Percentiles rank a stretch among this genome's conserved stretches.
Evolutionary conservation across 192 early-diverging fungal genomes (phyloP).

Genomic region (Backusella tuberculispora): DNA sequence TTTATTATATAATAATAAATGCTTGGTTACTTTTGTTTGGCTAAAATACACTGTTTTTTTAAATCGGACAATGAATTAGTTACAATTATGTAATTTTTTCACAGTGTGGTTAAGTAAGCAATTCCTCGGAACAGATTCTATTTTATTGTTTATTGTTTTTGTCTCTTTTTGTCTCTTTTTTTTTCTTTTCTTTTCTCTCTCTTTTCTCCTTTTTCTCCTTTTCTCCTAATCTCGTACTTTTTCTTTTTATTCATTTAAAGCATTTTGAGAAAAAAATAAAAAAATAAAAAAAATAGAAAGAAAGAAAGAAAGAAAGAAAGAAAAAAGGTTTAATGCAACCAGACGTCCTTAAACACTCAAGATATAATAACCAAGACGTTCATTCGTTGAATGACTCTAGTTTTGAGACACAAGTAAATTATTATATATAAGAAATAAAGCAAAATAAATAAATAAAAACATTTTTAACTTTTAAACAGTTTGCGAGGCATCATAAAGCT

Average conservation of each 20-base stretch:
- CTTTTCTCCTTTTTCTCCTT: neutral
- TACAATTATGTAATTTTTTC: conserved; percentile 1
- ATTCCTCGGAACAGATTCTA: conserved; percentile 15
- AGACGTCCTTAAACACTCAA: conserved; percentile 2
- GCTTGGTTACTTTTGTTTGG: no score
- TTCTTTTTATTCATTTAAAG: neutral
- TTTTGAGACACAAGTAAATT: conserved; percentile 15
- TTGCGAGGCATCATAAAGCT: conserved; percentile 18
- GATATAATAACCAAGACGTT: conserved; percentile 10
- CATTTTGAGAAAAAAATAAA: neutral
- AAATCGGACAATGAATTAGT: neutral
- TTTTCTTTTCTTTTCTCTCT: neutral
- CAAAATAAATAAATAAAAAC: conserved; percentile 9
- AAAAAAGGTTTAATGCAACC: neutral
- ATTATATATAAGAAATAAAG: neutral
- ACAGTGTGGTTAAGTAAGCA: neutral
- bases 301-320: neutral
- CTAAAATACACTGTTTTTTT: neutral
- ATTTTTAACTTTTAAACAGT: conserved; percentile 10
- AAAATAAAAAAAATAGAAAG: neutral
- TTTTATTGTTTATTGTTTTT: conserved; percentile 8
- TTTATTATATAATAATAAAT: conserved; percentile 7
- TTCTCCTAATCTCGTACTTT: neutral
- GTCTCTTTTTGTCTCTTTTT: neutral
- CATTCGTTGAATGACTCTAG: conserved; percentile 13